Evolutionary conservation across 2,329 filamentous ascomycete species (phyloP).

Genomic region (Cladosporium colombiae): DNA sequence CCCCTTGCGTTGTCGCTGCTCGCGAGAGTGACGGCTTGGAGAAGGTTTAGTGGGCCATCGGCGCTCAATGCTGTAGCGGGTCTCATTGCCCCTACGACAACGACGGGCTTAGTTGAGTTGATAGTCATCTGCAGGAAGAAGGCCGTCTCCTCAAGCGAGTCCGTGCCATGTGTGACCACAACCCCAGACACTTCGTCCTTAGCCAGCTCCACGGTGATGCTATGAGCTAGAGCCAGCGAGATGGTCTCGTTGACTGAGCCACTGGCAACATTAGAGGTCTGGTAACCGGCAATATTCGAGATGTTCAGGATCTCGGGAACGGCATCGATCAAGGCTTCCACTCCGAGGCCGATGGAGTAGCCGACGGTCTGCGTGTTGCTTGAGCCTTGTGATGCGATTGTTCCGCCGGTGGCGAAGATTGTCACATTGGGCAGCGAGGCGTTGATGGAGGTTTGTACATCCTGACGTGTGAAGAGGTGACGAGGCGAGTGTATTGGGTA

Average conservation of each 20-base stretch:
- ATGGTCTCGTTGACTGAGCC: slow-evolving; percentile 50
- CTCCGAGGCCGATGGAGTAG: slow-evolving; percentile 55
- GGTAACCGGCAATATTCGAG: slow-evolving; percentile 55
- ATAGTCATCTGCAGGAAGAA: slow-evolving; percentile 64
- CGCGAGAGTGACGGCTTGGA: slow-evolving; percentile 61
- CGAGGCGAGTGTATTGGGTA: background rate
- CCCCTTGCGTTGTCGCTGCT: slow-evolving; percentile 46
- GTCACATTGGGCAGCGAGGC: slow-evolving; percentile 57
- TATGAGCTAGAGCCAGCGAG: slow-evolving; percentile 50
- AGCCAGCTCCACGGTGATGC: slow-evolving; percentile 53
- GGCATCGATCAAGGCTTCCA: slow-evolving; percentile 55
- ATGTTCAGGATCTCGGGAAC: slow-evolving; percentile 58
- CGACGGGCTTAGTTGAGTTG: slow-evolving; percentile 59
- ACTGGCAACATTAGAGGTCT: slow-evolving; percentile 41
- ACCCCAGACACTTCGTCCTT: slow-evolving; percentile 47
- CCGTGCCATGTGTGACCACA: slow-evolving; percentile 66
- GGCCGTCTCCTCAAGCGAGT: slow-evolving; percentile 64
- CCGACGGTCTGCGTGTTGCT: slow-evolving; percentile 55
- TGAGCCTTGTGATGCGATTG: slow-evolving; percentile 57
- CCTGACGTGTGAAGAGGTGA: slow-evolving; percentile 9
- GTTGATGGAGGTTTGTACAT: slow-evolving; percentile 37
- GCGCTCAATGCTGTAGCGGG: slow-evolving; percentile 63
- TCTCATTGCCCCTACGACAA: slow-evolving; percentile 64
- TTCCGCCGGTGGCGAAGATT: slow-evolving; percentile 60
- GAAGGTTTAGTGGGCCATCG: slow-evolving; percentile 64